Evolutionary conservation across 768 basidiomycete species (phyloP).

Genomic region (Tricholomella constricta): DNA sequence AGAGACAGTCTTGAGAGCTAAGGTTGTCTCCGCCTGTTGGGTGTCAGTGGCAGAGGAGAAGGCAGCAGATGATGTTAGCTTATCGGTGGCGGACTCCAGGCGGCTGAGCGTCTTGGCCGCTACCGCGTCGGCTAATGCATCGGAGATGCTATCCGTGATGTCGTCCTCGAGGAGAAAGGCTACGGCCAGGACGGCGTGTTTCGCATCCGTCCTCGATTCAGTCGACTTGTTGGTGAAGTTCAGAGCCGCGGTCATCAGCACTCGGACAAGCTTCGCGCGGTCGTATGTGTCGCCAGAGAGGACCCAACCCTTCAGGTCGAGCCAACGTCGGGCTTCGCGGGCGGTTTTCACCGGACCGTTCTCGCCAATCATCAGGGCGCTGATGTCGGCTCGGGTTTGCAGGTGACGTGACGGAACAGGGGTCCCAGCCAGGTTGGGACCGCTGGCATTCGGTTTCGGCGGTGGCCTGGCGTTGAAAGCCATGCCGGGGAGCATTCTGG

Average conservation of each 20-base stretch:
- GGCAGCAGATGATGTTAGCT: background rate
- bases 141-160: background rate
- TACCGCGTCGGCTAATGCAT: background rate
- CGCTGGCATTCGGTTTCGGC: background rate
- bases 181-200: background rate
- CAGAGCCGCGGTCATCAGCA: conserved; percentile 1
- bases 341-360: background rate
- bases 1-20: conserved; percentile 1
- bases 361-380: background rate
- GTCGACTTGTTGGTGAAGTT: background rate
- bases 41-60: conserved; percentile 1
- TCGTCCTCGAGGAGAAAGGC: conserved; percentile 8
- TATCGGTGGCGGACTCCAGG: background rate
- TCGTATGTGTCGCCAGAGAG: conserved; percentile 4
- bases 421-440: conserved; percentile 28
- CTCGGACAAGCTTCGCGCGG: background rate
- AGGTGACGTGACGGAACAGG: background rate
- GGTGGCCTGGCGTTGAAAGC: background rate
- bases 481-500: background rate
- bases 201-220: background rate
- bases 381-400: background rate
- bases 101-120: background rate
- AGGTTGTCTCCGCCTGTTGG: background rate
- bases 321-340: background rate
- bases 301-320: conserved; percentile 4